phyloP scores from a whole-genome alignment of 2,329 filamentous ascomycete genomes.

The Nemania serpens region DNA sequence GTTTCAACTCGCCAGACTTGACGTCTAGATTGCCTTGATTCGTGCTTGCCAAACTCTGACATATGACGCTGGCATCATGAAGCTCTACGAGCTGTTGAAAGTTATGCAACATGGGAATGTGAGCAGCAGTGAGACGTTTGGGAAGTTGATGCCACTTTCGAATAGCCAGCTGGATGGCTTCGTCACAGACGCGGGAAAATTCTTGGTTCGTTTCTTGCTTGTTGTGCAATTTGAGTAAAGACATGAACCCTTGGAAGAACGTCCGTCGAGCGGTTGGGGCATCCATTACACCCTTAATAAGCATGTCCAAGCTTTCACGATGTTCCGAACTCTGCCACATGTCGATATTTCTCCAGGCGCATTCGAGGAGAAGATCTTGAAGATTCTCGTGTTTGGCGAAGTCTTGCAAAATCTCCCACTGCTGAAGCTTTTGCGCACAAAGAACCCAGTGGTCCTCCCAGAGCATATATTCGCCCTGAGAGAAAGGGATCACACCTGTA shows the following conservation, averaged over 20 bases:
- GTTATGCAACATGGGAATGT: constrained; percentile 92
- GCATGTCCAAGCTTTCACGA: constrained; percentile 84
- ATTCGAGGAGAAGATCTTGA: constrained; percentile 92
- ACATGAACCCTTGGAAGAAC: constrained; percentile 99
- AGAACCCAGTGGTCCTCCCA: constrained; percentile 99
- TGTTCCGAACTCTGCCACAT: constrained; percentile 89
- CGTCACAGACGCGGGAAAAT: constrained; percentile 89
- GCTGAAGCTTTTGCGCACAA: constrained; percentile 96
- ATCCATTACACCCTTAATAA: constrained; percentile 97
- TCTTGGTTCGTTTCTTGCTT: constrained; percentile 81
- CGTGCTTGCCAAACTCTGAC: constrained; percentile 84
- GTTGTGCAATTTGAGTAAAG: constrained; percentile 89
- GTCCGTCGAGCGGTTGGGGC: constrained; percentile 90
- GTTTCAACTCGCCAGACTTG: constrained; percentile 94
- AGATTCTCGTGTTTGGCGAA: constrained; percentile 99
- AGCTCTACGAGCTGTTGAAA: constrained; percentile 98
- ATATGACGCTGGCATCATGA: constrained; percentile 97
- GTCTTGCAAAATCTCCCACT: constrained; percentile 97
- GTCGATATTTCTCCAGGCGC: constrained; percentile 93
- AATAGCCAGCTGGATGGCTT: constrained; percentile 95
- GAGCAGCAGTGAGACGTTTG: constrained; percentile 87
- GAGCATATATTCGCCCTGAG: constrained; percentile 95
- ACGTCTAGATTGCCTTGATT: constrained; percentile 84
- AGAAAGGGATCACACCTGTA: constrained; percentile 94
- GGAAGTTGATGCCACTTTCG: constrained; percentile 99